Base-by-base conservation (phyloP, 257 asterid species). In the Nicotiana benthamiana region DNA sequence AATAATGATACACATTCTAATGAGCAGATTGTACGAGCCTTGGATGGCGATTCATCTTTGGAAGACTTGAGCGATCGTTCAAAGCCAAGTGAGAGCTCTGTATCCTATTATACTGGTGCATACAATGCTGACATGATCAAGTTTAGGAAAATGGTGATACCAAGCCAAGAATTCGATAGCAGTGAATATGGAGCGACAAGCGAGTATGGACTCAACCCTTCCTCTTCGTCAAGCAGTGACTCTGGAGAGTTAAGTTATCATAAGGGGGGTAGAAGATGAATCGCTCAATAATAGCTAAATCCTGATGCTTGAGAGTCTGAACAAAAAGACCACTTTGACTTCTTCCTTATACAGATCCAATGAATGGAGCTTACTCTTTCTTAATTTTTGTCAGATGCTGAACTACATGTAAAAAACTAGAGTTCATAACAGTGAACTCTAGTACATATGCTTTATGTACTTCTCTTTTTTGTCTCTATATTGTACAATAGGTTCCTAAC, bases 51-150 rank as follows among this genome's bases (percentile, higher is more conserved):
- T 75, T 90, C 94, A 26, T 88, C 97, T 9, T 79, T 95, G 76
- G 98, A 93, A 2, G 97, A 92, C 90, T 63, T 90, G 83, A 88
- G 86, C 0, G 93, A 91, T 4, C 95, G 89, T 4, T 86, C 86
- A 75, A 90, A 87, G 89, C 83, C 86, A 34, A 81, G n/a, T 2
- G 87, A 85, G 1, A 82, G 59, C 1, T 1, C 82, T 0, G 81
- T 54, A 0, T 75, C 82, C 8, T 95, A 95, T 51, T 91, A 93
- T 86, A 93, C 98, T 0, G 77, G 86, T 20, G 97, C 96, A 30
- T 95, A 93, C 80, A 90, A 92, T 67, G 99, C 98, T 0, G 97
- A 93, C 85, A 92, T 95, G 97, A 17, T 78, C 81, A 93, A 91
- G 90, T 95, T 95, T 87, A 89, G 88, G 85, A 80, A 93, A 81